phyloP scores from a whole-genome alignment of 441 rosid species.

The Populus hybrid region DNA sequence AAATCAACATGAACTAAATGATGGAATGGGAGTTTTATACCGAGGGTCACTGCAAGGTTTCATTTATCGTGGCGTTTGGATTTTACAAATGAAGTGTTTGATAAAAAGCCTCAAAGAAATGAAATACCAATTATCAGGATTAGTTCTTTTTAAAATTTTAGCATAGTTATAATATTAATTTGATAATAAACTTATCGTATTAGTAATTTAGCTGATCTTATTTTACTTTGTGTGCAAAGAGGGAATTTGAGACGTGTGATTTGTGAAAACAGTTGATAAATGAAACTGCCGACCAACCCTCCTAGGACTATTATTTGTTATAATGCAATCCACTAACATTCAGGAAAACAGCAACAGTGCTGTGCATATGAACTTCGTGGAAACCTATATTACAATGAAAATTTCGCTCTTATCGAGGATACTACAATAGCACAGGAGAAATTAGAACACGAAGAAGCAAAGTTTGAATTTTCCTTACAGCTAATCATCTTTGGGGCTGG shows the following conservation, averaged over 20 bases:
- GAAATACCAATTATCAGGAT: too few species aligned
- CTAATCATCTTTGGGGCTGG: constrained; percentile 33
- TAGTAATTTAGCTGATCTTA: neutral
- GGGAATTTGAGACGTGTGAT: neutral
- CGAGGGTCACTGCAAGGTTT: too few species aligned
- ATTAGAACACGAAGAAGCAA: neutral
- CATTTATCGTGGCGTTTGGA: too few species aligned
- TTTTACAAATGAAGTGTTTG: too few species aligned
- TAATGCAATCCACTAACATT: neutral
- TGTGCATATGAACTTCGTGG: neutral
- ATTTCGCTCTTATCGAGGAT: neutral
- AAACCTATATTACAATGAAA: neutral
- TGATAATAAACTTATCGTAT: too few species aligned
- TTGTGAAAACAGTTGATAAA: neutral
- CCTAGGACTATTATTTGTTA: neutral
- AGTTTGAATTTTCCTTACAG: neutral
- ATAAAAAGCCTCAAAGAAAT: too few species aligned
- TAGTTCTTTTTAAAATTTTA: too few species aligned
- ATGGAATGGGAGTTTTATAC: too few species aligned
- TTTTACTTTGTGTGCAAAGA: neutral
- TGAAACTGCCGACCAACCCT: neutral
- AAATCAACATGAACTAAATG: too few species aligned
- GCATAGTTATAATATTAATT: too few species aligned
- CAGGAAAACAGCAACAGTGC: neutral
- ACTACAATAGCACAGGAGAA: neutral